Evolutionary conservation across 805 yeast genomes (phyloP).

Genomic region (Spathaspora arborariae): DNA sequence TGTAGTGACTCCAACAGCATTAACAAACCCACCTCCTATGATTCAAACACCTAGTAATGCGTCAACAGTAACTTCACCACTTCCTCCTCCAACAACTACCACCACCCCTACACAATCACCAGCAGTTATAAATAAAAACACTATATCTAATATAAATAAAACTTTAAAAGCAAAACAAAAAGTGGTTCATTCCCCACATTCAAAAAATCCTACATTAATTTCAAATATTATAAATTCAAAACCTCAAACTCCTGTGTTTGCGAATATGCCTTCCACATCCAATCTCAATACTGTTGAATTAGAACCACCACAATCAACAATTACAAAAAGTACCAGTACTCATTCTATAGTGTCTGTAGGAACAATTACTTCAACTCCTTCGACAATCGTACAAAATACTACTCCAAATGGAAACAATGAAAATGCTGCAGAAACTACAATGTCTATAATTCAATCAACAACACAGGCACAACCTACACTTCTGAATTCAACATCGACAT

Average conservation of each 20-base stretch:
- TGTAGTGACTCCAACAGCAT: neutral
- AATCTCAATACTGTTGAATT: neutral
- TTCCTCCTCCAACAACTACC: neutral
- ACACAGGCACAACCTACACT: neutral
- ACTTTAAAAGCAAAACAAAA: conserved; percentile 41
- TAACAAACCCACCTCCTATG: neutral
- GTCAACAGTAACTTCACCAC: neutral
- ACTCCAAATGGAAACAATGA: conserved; percentile 1
- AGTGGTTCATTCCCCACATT: conserved; percentile 31
- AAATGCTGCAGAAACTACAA: neutral
- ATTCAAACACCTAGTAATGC: neutral
- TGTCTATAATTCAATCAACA: neutral
- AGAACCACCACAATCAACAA: neutral
- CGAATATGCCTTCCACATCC: conserved; percentile 1
- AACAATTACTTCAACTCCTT: conserved; percentile 3
- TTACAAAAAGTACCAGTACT: neutral
- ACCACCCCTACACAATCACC: conserved; percentile 8
- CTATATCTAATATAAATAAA: conserved; percentile 39
- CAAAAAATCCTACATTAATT: conserved; percentile 31
- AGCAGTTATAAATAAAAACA: conserved; percentile 20
- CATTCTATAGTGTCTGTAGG: conserved; percentile 1
- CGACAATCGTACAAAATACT: neutral
- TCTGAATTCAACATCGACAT: neutral
- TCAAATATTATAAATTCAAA: conserved; percentile 29
- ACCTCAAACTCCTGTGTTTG: neutral